Percentiles rank a stretch among this genome's conserved stretches.
These are phyloP conservation scores for Musa beccarii DNA, from an alignment of 176 grass and related monocot species.

Conservation along the genomic window DNA sequence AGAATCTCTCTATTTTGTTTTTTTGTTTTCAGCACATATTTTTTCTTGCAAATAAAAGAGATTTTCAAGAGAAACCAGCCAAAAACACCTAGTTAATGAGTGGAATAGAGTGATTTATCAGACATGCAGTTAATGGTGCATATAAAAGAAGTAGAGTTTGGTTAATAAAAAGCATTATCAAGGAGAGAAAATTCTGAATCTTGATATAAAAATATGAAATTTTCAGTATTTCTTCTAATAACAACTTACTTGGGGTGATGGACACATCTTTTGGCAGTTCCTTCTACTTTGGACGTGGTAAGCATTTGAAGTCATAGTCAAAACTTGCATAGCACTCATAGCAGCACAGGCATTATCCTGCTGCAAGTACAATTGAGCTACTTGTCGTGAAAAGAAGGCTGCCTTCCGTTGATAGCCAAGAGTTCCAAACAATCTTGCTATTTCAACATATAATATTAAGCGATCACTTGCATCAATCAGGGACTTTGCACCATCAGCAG, in stretches of 20 bases:
- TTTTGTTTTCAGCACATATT: too few relatives aligned
- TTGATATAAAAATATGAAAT: neutral
- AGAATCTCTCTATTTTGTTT: too few relatives aligned
- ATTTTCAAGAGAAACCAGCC: neutral
- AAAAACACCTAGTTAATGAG: neutral
- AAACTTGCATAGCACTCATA: conserved; percentile 95
- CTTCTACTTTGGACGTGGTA: conserved; percentile 94
- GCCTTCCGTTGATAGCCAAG: conserved; percentile 93
- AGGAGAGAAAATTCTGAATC: neutral
- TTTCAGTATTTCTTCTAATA: neutral
- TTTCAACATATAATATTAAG: conserved; percentile 89
- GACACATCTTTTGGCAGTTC: conserved; percentile 30
- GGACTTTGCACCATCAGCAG: conserved; percentile 96
- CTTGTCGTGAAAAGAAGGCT: conserved; percentile 97
- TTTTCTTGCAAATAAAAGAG: neutral
- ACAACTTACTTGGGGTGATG: conserved; percentile 12
- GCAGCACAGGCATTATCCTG: conserved; percentile 88
- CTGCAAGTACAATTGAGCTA: conserved; percentile 93
- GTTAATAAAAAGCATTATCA: neutral
- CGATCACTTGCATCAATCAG: conserved; percentile 93
- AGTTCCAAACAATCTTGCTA: conserved; percentile 87
- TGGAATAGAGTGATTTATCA: neutral
- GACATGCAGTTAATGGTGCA: neutral
- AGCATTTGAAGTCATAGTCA: conserved; percentile 77
- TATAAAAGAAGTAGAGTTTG: neutral